A percentile compares a stretch with the other conserved stretches of the same genome.
Conservation (phyloP, 139 green algal species). For the Tetraselmis striata region DNA sequence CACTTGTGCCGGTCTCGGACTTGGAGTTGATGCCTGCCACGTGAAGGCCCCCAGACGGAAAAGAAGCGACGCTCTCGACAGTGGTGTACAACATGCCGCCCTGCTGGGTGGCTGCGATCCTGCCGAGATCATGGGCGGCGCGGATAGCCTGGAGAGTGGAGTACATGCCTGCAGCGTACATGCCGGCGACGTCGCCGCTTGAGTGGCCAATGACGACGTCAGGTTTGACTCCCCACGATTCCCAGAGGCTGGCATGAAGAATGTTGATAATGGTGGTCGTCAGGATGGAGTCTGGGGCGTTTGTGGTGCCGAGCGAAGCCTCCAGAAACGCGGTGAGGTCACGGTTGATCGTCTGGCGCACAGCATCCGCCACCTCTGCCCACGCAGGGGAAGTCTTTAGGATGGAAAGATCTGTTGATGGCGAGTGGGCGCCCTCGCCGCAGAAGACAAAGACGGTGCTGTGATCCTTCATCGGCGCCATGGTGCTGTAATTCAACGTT, state of each 20-base stretch:
- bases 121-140: neutral
- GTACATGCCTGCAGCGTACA: neutral
- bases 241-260: neutral
- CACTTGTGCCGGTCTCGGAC: neutral
- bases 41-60: neutral
- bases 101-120: neutral
- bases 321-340: neutral
- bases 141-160: neutral
- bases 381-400: neutral
- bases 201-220: neutral
- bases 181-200: neutral
- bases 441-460: neutral
- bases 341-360: neutral
- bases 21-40: neutral
- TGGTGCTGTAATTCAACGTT: too few species aligned
- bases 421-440: neutral
- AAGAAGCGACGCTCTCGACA: neutral
- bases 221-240: neutral
- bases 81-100: neutral
- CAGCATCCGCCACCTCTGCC: neutral
- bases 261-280: neutral
- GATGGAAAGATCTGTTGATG: neutral
- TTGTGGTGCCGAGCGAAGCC: neutral
- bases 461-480: neutral
- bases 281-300: neutral